phyloP scores from a whole-genome alignment of 2,329 filamentous ascomycete genomes.

The Aspergillus piperis region DNA sequence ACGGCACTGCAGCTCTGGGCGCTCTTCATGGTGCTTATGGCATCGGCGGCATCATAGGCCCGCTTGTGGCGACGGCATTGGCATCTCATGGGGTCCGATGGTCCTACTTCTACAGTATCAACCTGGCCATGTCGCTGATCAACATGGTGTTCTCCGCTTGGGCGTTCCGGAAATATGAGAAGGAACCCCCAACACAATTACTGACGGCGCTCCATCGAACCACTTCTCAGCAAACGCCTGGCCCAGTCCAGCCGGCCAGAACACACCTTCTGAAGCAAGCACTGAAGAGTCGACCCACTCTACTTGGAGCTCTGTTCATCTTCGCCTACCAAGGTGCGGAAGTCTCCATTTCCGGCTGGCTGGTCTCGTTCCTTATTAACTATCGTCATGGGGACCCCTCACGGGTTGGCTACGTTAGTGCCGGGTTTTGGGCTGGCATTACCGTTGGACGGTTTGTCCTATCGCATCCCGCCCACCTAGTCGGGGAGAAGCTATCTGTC shows the following conservation, averaged over 20 bases:
- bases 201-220: conserved; percentile 47
- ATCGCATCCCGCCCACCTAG: conserved; percentile 62
- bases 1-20: conserved; percentile 53
- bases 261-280: conserved; percentile 48
- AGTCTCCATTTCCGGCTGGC: conserved; percentile 82
- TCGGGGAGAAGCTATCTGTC: conserved; percentile 73
- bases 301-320: conserved; percentile 78
- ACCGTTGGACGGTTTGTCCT: conserved; percentile 74
- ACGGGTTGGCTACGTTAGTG: conserved; percentile 76
- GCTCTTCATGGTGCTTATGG: conserved; percentile 49
- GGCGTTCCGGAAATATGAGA: conserved; percentile 70
- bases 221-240: conserved; percentile 40
- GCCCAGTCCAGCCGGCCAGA: conserved; percentile 29
- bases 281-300: conserved; percentile 59
- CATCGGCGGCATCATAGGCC: conserved; percentile 64
- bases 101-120: conserved; percentile 72
- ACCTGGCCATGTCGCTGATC: conserved; percentile 58
- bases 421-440: conserved; percentile 70
- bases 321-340: conserved; percentile 86
- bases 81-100: conserved; percentile 63
- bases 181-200: conserved; percentile 54
- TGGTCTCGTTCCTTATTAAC: conserved; percentile 79
- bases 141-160: conserved; percentile 63
- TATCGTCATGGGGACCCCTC: conserved; percentile 69
- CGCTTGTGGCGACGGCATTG: conserved; percentile 73